Evolutionary conservation across 306 rosid genomes (phyloP), one percentile per base, ranked within the genome.

Genomic region (Abrus pulchellus): DNA sequence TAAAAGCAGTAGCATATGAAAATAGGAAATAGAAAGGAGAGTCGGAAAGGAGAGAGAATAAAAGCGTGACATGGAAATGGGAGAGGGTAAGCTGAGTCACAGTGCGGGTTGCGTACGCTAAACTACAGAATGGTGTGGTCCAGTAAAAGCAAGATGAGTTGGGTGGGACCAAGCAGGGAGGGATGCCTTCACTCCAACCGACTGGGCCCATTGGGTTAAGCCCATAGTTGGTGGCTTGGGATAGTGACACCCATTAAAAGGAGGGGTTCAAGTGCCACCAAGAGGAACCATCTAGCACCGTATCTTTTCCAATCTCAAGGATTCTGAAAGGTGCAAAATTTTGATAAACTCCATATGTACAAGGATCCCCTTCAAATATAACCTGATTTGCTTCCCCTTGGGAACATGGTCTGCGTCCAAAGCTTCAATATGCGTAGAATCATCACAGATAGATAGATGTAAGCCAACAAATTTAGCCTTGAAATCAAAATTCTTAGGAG

Each of bases 221-320:
- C 81, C 88, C 87, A 75, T 71, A 78, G 84, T 79, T 83, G 80
- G 83, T 86, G 84, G 63, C 52, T 40, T 71, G 2, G 27, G 88
- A 84, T 12, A 47, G 86, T 75, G 90, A 86, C 88, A 56, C 36
- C 65, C 74, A 84, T 13, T 66, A 67, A 38, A 76, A 30, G 11
- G 54, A 10, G 6, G 72, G 49, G 50, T 32, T 34, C 9, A 34
- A 71, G 41, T 53, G 85, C 66, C 29, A 40, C 80, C 49, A 77
- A 80, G 33, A 60, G 55, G 40, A 84, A 30, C 57, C 69, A 69
- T 28, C 72, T 74, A 72, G 14, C 49, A 20, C 85, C 44, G 27
- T 72, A 86, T 86, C 85, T 86, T 68, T 68, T 68, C 9, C 72
- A 52, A 84, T 84, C 87, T 76, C 10, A 5, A 29, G 53, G 84